Base-by-base conservation (phyloP, 2,329 filamentous ascomycete species). In the Tetracladium maxilliforme region DNA sequence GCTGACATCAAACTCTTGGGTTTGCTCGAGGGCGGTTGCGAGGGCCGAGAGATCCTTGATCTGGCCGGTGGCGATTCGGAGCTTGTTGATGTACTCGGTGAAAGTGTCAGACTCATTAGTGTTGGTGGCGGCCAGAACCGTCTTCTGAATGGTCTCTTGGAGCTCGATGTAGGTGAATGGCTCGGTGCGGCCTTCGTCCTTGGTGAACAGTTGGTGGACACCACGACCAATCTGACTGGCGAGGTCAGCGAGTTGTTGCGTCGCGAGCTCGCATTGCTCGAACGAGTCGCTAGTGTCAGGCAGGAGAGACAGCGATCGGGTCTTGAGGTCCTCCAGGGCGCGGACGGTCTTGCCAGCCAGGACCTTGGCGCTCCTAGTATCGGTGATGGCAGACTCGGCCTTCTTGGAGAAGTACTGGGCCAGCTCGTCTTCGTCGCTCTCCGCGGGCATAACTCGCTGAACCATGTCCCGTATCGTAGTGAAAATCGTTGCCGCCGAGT, bases 301-400 rank as follows among this genome's bases (percentile, higher is more conserved):
- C 15, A 69, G 62, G 19, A 92, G 59, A 11, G 79, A 78, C 25
- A 93, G 57, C 6, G 76, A 86, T 25, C 84, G 63, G 4, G 70
- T 62, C 45, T 75, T 74, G 27, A 92, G 64, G 29, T 93, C 84
- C 31, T 82, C 70, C 9, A 93, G 54, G 11, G 79, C 71, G 26
- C 78, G 70, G 21, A 81, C 65, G 6, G 80, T 69, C 54, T 92
- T 92, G 28, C 74, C 70, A 23, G 79, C 70, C 24, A 87, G 64
- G 17, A 93, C 80, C 58, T 92, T 93, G 28, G 77, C 68, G 43
- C 79, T 84, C 31, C 86, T 70, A 6, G 79, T 80, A 41, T 84
- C 75, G 10, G 69, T 71, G 31, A 84, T 66, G 27, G 84, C 67
- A 10, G 62, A 48, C 31, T 92, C 83, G 2, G 76, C 58, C 45